Conservation (phyloP, 345 rosid genomes). For the Brassica cretica region DNA sequence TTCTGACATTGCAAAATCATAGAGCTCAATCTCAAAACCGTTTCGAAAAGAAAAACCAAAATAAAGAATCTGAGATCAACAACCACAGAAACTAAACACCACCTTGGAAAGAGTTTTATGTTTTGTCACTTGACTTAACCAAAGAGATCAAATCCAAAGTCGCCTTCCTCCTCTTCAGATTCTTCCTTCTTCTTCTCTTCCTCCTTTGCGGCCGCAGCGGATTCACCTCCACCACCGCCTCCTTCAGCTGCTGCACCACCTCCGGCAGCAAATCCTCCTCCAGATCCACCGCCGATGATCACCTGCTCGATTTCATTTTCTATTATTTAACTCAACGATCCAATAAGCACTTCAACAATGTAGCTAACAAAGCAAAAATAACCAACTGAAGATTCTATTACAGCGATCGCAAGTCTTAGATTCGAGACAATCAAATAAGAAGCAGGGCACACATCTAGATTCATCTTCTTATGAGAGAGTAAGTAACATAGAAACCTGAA, state of each 20-base stretch:
- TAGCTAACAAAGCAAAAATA: no score
- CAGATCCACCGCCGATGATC: constrained; percentile 49
- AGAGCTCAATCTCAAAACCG: neutral
- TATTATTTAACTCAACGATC: neutral
- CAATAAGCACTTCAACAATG: neutral
- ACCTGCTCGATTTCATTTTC: constrained; percentile 37
- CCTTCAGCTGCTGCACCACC: constrained; percentile 53
- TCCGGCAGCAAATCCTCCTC: constrained; percentile 53
- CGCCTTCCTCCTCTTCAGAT: constrained; percentile 63
- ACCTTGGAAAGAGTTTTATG: neutral
- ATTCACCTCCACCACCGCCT: constrained; percentile 46
- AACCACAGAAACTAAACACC: constrained; percentile 1
- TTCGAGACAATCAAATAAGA: neutral
- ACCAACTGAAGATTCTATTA: neutral
- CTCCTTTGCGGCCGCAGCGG: constrained; percentile 49
- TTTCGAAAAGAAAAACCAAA: neutral
- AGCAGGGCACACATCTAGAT: neutral
- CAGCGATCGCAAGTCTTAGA: neutral
- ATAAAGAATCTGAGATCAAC: neutral
- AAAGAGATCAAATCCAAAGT: constrained; percentile 70
- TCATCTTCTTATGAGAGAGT: neutral
- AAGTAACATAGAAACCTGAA: constrained; percentile 49
- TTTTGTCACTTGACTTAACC: constrained; percentile 41
- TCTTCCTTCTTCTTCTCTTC: constrained; percentile 68
- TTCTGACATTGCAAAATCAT: constrained; percentile 22